A percentile compares a stretch with the other conserved stretches of the same genome.
Evolutionary conservation across 129 eudicot species (phyloP).

Genomic region (Kitagawia praeruptora): DNA sequence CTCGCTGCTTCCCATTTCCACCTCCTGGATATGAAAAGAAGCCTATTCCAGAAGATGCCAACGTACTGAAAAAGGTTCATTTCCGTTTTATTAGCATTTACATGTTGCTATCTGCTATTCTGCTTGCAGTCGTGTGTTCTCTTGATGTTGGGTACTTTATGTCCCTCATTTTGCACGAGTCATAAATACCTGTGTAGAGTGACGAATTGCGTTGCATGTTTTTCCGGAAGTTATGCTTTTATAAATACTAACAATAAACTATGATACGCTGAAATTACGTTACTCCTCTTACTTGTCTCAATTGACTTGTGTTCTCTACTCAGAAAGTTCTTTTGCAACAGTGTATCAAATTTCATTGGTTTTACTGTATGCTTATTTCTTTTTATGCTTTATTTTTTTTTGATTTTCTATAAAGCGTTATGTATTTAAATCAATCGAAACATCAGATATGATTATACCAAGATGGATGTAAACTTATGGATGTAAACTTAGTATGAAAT

Average conservation of each 20-base stretch:
- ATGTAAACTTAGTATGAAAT: background rate
- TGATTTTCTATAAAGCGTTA: background rate
- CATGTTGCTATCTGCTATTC: conserved; percentile 3
- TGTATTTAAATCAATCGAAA: background rate
- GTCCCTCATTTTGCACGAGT: background rate
- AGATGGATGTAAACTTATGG: background rate
- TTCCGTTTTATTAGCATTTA: background rate
- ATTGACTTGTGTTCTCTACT: background rate
- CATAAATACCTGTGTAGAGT: background rate
- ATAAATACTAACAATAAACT: background rate
- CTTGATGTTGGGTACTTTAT: background rate
- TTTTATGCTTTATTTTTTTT: background rate
- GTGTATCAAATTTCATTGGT: background rate
- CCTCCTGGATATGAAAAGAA: conserved; percentile 81
- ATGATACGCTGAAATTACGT: background rate
- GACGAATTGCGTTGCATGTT: background rate
- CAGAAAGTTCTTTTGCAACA: background rate
- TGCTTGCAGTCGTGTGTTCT: background rate
- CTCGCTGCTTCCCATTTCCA: conserved; percentile 79
- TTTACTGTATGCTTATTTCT: background rate
- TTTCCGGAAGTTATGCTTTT: background rate
- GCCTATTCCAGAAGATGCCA: conserved; percentile 35
- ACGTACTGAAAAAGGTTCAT: conserved; percentile 59
- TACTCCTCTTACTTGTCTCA: background rate
- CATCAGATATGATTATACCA: background rate